Conservation (phyloP, 441 rosid species). For the Raphanus hybrid region DNA sequence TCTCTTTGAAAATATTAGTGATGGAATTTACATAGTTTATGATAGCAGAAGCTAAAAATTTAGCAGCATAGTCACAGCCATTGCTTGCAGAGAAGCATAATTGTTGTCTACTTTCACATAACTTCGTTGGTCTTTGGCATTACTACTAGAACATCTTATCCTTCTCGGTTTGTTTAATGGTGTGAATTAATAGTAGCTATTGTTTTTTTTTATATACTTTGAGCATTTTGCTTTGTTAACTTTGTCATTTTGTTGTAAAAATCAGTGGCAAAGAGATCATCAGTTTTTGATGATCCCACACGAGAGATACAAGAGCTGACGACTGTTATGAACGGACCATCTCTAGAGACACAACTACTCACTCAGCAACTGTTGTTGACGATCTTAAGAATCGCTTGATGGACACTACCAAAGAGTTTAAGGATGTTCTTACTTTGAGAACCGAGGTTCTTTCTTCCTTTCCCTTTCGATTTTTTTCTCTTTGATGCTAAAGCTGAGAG, state of each 20-base stretch:
- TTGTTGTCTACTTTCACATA: not conserved
- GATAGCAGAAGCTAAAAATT: not conserved
- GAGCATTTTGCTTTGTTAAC: not conserved
- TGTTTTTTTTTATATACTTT: not conserved
- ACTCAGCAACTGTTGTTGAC: conserved; percentile 77
- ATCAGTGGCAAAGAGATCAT: conserved; percentile 89
- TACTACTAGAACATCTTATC: not conserved
- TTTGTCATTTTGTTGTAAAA: not conserved
- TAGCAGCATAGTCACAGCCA: not conserved
- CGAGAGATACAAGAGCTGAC: too few species aligned
- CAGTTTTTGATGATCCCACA: conserved; percentile 34
- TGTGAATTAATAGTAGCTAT: not conserved
- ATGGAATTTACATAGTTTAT: not conserved
- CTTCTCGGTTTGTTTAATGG: too few species aligned
- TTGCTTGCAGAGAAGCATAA: not conserved
- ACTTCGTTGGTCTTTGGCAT: not conserved
- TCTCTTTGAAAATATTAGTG: not conserved
- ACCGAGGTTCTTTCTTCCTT: conserved; percentile 69
- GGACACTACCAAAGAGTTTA: conserved; percentile 89
- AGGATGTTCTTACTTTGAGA: conserved; percentile 87
- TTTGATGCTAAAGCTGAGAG: conserved; percentile 12
- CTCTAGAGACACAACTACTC: conserved; percentile 74
- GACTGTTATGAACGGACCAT: too few species aligned
- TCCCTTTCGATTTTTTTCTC: not conserved
- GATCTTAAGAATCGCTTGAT: conserved; percentile 66